Percentiles rank a stretch among this genome's conserved stretches.
phyloP scores from a whole-genome alignment of 1,139 yeast genomes.

The Suhomyces chickasaworum region DNA sequence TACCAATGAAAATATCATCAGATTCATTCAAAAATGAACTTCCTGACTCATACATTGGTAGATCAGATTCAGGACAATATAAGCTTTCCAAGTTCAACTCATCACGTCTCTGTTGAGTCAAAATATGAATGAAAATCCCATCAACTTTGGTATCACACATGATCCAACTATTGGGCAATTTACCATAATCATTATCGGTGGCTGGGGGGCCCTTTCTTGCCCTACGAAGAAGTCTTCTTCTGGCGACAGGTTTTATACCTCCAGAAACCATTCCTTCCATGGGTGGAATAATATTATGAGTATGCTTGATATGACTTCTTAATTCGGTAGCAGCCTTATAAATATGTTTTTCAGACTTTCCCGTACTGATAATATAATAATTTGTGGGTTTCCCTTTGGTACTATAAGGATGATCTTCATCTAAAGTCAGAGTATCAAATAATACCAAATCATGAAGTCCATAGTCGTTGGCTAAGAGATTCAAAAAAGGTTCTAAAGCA shows the following conservation, averaged over 20 bases:
- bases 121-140: constrained; percentile 66
- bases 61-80: constrained; percentile 56
- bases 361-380: constrained; percentile 70
- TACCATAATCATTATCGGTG: constrained; percentile 59
- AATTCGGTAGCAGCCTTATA: constrained; percentile 70
- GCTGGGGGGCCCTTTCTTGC: constrained; percentile 57
- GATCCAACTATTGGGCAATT: constrained; percentile 72
- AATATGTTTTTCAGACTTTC: constrained; percentile 76
- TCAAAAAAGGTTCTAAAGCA: constrained; percentile 46
- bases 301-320: constrained; percentile 38
- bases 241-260: constrained; percentile 57
- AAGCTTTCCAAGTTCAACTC: constrained; percentile 70
- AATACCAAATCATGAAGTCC: constrained; percentile 65
- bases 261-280: constrained; percentile 75
- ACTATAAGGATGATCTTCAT: constrained; percentile 44
- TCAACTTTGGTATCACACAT: constrained; percentile 69
- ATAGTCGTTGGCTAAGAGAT: constrained; percentile 54
- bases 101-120: constrained; percentile 68
- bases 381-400: constrained; percentile 36
- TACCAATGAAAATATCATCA: constrained; percentile 54
- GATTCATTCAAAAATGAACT: constrained; percentile 19
- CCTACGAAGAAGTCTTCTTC: constrained; percentile 62
- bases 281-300: constrained; percentile 42
- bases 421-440: constrained; percentile 48
- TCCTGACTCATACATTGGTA: constrained; percentile 26